Evolutionary conservation across 2,329 filamentous ascomycete genomes (phyloP).

Genomic region (Emergomyces pasteurianus): DNA sequence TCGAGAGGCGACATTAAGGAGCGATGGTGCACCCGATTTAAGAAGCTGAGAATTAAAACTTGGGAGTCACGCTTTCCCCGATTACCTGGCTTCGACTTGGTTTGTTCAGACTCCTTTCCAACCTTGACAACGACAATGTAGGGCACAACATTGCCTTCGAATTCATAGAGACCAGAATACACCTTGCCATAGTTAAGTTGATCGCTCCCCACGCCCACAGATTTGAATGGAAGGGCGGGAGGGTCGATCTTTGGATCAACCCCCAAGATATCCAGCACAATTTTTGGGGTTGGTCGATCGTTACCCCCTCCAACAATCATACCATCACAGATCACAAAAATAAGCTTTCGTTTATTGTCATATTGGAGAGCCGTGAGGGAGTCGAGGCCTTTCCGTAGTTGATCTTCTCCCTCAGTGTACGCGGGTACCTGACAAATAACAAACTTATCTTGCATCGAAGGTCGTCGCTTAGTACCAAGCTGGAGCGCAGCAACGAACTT

Average conservation of each 20-base stretch:
- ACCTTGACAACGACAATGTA: constrained; percentile 95
- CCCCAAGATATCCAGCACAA: constrained; percentile 91
- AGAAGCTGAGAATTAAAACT: constrained; percentile 89
- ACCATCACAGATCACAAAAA: constrained; percentile 92
- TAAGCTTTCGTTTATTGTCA: constrained; percentile 95
- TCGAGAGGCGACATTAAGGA: constrained; percentile 91
- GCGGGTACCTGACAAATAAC: constrained; percentile 97
- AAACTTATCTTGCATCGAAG: constrained; percentile 90
- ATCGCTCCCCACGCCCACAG: constrained; percentile 74
- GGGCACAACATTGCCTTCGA: constrained; percentile 91
- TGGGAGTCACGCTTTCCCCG: constrained; percentile 98
- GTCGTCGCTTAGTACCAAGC: constrained; percentile 81
- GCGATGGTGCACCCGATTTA: constrained; percentile 93
- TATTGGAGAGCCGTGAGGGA: constrained; percentile 90
- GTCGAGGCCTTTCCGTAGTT: constrained; percentile 81
- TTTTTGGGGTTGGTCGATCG: constrained; percentile 92
- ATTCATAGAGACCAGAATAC: constrained; percentile 95
- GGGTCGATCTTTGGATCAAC: constrained; percentile 96
- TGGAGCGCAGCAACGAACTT: constrained; percentile 93
- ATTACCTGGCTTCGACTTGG: constrained; percentile 86
- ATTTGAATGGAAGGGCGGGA: constrained; percentile 86
- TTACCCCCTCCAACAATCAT: constrained; percentile 95
- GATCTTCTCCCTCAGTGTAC: constrained; percentile 96
- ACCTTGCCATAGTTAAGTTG: constrained; percentile 98
- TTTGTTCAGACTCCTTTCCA: constrained; percentile 89